Conservation (phyloP, 2,329 filamentous ascomycete genomes). For the Macrophomina phaseolina region DNA sequence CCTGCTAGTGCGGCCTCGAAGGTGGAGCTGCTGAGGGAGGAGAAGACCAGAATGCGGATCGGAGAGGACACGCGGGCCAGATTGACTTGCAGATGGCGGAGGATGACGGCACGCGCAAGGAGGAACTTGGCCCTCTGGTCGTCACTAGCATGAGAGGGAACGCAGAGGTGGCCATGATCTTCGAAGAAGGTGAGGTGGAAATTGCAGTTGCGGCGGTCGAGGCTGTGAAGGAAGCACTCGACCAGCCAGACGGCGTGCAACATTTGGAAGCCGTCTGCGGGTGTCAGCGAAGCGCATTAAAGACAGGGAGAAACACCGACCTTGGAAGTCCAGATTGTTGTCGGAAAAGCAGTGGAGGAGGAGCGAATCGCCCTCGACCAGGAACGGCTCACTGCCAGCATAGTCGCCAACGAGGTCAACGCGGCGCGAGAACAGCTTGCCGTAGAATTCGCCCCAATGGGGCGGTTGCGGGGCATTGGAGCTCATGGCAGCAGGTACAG, state of each 20-base stretch:
- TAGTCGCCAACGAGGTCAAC: constrained; percentile 72
- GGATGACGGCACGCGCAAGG: constrained; percentile 67
- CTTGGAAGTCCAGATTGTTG: constrained; percentile 66
- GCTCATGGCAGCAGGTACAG: too few relatives aligned
- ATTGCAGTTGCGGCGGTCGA: constrained; percentile 68
- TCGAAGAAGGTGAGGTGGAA: constrained; percentile 76
- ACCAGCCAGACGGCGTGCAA: constrained; percentile 73
- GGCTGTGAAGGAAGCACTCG: constrained; percentile 67
- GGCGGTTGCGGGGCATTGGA: neutral
- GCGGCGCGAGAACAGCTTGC: constrained; percentile 43
- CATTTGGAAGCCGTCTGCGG: constrained; percentile 66
- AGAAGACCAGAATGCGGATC: constrained; percentile 56
- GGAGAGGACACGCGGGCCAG: constrained; percentile 45
- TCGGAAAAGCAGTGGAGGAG: constrained; percentile 68
- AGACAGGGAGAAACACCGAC: constrained; percentile 37
- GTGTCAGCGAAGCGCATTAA: constrained; percentile 14
- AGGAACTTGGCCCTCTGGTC: constrained; percentile 59
- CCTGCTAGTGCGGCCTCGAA: constrained; percentile 63
- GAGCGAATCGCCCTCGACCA: constrained; percentile 76
- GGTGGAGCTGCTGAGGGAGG: constrained; percentile 52
- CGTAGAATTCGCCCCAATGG: constrained; percentile 32
- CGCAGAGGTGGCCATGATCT: constrained; percentile 60
- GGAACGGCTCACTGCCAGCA: constrained; percentile 73
- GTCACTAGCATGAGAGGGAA: constrained; percentile 52
- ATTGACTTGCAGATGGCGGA: constrained; percentile 64